These are phyloP conservation scores for Iris pallida DNA, from an alignment of 116 monocot species.

Conservation along the genomic window DNA sequence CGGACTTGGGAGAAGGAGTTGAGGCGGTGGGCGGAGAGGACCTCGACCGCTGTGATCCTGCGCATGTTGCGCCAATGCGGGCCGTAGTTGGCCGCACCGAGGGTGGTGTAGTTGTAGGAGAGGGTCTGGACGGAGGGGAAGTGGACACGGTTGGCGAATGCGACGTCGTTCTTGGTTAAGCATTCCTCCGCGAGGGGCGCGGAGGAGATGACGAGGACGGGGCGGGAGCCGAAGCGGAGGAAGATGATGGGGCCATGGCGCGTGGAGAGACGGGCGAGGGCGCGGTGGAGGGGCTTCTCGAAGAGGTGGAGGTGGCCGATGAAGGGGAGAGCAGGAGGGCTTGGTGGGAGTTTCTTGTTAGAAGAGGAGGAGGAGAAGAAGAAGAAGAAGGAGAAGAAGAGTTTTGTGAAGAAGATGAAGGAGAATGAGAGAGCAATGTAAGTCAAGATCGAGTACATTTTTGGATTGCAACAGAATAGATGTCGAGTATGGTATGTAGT, in stretches of 20 bases:
- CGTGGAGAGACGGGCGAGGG: not conserved
- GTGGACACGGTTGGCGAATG: conserved; percentile 7
- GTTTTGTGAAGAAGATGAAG: not conserved
- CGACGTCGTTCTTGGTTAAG: conserved; percentile 13
- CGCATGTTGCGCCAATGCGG: conserved; percentile 10
- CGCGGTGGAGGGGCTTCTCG: conserved; percentile 16
- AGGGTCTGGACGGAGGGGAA: not conserved
- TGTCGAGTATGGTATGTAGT: too few relatives aligned
- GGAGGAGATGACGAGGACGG: conserved; percentile 13
- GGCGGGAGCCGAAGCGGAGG: conserved; percentile 13
- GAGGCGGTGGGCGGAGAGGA: conserved; percentile 3
- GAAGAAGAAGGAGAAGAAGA: not conserved
- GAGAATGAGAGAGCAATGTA: conserved; percentile 3
- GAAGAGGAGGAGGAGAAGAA: not conserved
- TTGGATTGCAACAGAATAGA: too few relatives aligned
- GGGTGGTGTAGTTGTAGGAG: conserved; percentile 8
- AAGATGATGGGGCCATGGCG: conserved; percentile 11
- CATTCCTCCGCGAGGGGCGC: conserved; percentile 9
- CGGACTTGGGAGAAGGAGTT: conserved; percentile 8
- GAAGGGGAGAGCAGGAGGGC: conserved; percentile 3
- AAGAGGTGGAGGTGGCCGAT: conserved; percentile 4
- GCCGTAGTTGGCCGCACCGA: conserved; percentile 2
- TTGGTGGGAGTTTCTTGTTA: too few relatives aligned
- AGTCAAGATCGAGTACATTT: not conserved
- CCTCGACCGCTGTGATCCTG: not conserved